Base-by-base conservation (phyloP, 1,284 basidiomycete species). In the Trichosporon sp. region DNA sequence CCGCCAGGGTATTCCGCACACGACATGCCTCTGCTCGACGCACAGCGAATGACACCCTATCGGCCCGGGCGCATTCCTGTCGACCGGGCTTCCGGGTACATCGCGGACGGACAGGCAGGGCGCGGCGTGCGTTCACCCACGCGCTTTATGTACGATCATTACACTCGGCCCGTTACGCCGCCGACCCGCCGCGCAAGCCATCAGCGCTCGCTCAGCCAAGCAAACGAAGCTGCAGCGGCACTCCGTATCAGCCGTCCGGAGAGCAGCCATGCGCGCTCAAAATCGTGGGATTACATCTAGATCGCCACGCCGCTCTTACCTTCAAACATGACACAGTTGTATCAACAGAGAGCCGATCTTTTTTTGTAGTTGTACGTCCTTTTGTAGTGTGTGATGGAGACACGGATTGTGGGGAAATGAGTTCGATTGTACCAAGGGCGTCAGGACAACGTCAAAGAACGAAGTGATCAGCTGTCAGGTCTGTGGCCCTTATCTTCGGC, bases 171-270 rank as follows among this genome's bases (percentile, higher is more conserved):
- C 6, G 4, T 59, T 25, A 54, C 62, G 33, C 62, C 49, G 19
- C 52, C 31, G 16, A 44, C 46, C 4, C 49, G 57, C 29, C 54
- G 62, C 1, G 62, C 62, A 16, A 54, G 34, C 46, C 58, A 63
- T 21, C 49, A 33, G 46, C 46, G 37, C 31, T 34, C 62, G 16
- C 59, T 59, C 33, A 27, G 32, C 19, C 59, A 63, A 25, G 54
- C 58, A 14, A 63, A 37, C 21, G 31, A 58, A 16, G 33, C 23
- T n/a, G 27, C 49, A 4, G 49, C 49, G 27, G 49, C 13, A 10
- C 25, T n/a, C 14, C 27, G 49, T 4, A 14, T n/a, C 25, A 54
- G 25, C 6, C 27, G 27, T 5, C 7, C 16, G 14, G 49, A 44
- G 40, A 44, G 40, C 19, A 5, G 5, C 9, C 49, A 54, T 27